Percentiles rank a stretch among this genome's conserved stretches.
These are phyloP conservation scores for Protostelium mycophagum DNA, from an alignment of 78 protist genomes.

Conservation along the genomic window DNA sequence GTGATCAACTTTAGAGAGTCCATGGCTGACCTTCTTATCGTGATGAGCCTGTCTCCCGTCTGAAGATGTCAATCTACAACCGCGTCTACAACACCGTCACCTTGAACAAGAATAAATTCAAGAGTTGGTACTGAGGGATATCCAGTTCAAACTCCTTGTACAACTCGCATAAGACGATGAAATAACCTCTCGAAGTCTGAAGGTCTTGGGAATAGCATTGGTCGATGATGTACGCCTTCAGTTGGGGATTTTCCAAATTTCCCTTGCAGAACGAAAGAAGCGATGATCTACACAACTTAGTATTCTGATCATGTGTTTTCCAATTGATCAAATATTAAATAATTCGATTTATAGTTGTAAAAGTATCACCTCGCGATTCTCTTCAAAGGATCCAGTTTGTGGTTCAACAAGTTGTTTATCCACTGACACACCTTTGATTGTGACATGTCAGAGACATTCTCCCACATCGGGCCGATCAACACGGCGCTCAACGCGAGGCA, in stretches of 20 bases:
- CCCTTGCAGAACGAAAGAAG: slow-evolving; percentile 40
- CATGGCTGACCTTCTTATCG: background rate
- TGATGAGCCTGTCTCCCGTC: background rate
- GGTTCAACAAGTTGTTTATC: slow-evolving; percentile 42
- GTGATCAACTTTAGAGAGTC: background rate
- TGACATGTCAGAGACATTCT: slow-evolving; percentile 38
- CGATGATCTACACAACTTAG: slow-evolving; percentile 27
- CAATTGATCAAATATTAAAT: no score
- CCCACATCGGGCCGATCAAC: slow-evolving; percentile 41
- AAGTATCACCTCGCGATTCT: background rate
- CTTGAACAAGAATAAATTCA: background rate
- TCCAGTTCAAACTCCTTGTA: background rate
- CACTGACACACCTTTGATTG: slow-evolving; percentile 42
- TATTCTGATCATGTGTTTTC: background rate
- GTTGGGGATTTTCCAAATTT: slow-evolving; percentile 23
- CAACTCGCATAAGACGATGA: background rate
- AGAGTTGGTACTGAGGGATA: background rate
- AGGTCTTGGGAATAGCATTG: slow-evolving; percentile 31
- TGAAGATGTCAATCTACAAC: no score
- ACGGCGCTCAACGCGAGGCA: slow-evolving; percentile 33
- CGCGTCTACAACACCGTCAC: background rate
- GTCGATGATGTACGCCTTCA: slow-evolving; percentile 34
- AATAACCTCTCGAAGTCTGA: background rate
- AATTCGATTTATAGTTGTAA: no score
- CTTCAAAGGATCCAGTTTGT: slow-evolving; percentile 10